Base-by-base conservation (phyloP, 768 basidiomycete genomes). In the Amanita phalloides region DNA sequence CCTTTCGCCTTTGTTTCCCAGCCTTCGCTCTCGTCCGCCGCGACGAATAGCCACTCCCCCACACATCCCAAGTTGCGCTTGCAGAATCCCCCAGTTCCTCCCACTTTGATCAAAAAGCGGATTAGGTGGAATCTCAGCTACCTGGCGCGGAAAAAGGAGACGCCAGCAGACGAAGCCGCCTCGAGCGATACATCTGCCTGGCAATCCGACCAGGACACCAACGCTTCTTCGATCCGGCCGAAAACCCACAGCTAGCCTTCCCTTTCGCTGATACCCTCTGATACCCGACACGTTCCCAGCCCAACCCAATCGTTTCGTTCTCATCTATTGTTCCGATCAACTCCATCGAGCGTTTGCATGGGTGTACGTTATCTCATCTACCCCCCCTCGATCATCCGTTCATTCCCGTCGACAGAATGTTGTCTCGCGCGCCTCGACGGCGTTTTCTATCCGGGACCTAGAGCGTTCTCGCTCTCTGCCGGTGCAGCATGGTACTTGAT, bases 61-160 rank as follows among this genome's bases (percentile, higher is more conserved):
- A 60, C 56, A 0, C 62, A 64, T 39, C 62, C 65, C 3, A 64
- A 63, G 53, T 43, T 64, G 52, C 60, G 58, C n/a, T 4, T 41
- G 1, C 43, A 54, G 4, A 53, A 35, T 8, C 49, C 65, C 2
- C 64, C 65, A 3, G 52, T 65, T 13, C 65, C 65, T 3, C 65
- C 65, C 2, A 57, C 63, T 17, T 57, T 66, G 5, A 53, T 58
- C 9, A 65, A 62, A 53, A 64, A 64, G 50, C 50, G 58, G 13
- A 39, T 48, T 35, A 32, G 53, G 17, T 53, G 53, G 53, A 47
- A 14, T 7, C 11, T 53, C 20, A 26, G 35, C 6, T 48, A 25
- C 9, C 33, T 53, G 23, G 52, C 44, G 9, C 26, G 45, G 11
- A 43, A 43, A 21, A 50, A 43, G 25, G 49, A 41, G n/a, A n/a